These are phyloP conservation scores for Globisporangium emineosum DNA, from an alignment of 352 stramenopile genomes.

Conservation along the genomic window DNA sequence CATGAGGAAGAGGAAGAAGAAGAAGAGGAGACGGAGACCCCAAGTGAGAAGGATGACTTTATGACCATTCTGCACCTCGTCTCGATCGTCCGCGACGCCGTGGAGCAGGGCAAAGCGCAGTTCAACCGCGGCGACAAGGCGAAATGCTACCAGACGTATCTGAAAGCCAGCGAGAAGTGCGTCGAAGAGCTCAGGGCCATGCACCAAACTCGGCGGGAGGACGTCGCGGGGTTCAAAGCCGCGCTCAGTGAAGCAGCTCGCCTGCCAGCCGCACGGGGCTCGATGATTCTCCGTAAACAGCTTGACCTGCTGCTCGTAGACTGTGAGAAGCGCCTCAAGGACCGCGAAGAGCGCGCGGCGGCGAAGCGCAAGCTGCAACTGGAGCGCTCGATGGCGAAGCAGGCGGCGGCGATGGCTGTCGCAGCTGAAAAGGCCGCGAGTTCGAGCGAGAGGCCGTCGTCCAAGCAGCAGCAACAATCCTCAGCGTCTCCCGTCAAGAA, in stretches of 20 bases:
- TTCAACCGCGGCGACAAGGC: conserved; percentile 78
- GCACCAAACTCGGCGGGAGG: conserved; percentile 32
- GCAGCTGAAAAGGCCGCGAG: background rate
- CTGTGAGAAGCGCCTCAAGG: conserved; percentile 33
- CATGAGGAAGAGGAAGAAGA: background rate
- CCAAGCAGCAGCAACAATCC: background rate
- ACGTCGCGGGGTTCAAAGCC: conserved; percentile 29
- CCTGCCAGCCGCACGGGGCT: conserved; percentile 53
- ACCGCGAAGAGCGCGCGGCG: conserved; percentile 29
- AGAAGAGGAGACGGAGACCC: conserved; percentile 21
- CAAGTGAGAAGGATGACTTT: conserved; percentile 42
- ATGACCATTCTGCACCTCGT: conserved; percentile 36
- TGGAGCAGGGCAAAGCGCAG: conserved; percentile 60
- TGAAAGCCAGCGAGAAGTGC: conserved; percentile 41
- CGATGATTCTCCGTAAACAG: conserved; percentile 57
- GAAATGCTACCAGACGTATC: conserved; percentile 70
- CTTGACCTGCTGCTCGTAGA: conserved; percentile 47
- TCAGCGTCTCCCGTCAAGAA: background rate
- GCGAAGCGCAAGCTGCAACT: conserved; percentile 15
- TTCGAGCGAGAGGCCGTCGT: background rate
- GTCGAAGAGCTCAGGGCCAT: conserved; percentile 35
- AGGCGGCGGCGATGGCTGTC: background rate
- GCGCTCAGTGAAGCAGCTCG: conserved; percentile 41
- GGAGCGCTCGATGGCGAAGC: conserved; percentile 12
- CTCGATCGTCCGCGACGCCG: conserved; percentile 37